phyloP scores from a whole-genome alignment of 202 grass and related monocot genomes.

The Brachypodium distachyon region DNA sequence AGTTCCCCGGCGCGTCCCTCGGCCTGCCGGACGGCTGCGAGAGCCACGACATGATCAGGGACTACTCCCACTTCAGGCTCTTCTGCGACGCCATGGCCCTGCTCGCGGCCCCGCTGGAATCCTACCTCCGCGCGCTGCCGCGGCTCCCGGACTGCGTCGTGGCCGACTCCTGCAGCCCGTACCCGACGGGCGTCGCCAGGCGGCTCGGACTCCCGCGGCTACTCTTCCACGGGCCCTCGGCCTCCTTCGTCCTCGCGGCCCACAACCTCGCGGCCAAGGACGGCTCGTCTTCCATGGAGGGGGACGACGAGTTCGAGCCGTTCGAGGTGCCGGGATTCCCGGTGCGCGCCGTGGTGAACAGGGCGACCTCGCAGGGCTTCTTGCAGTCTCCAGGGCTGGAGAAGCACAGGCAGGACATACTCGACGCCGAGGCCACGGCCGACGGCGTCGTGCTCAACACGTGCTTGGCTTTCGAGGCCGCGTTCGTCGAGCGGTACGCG shows the following conservation, averaged over 20 bases:
- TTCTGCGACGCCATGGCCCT: constrained; percentile 28
- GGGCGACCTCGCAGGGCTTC: constrained; percentile 17
- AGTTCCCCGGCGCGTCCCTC: constrained; percentile 10
- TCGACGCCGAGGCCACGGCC: constrained; percentile 32
- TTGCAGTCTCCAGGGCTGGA: constrained; percentile 32
- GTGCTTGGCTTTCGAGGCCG: constrained; percentile 30
- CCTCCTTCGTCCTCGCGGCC: constrained; percentile 25
- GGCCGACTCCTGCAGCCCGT: constrained; percentile 20
- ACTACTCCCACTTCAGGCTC: not conserved
- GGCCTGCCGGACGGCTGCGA: constrained; percentile 40
- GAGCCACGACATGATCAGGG: constrained; percentile 3
- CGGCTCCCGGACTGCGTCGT: constrained; percentile 40
- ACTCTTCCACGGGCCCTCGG: constrained; percentile 37
- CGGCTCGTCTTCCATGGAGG: not conserved
- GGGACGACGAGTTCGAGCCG: constrained; percentile 24
- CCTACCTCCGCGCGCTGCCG: constrained; percentile 20
- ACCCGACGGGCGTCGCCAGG: not conserved
- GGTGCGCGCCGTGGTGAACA: constrained; percentile 2
- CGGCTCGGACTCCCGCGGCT: constrained; percentile 22
- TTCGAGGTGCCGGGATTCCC: constrained; percentile 58
- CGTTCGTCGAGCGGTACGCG: constrained; percentile 40
- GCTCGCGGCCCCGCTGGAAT: constrained; percentile 35
- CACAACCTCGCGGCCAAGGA: constrained; percentile 17
- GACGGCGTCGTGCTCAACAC: constrained; percentile 55
- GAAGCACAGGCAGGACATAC: not conserved